Evolutionary conservation across 140 eudicot genomes (phyloP).

Genomic region (Oenanthe javanica): DNA sequence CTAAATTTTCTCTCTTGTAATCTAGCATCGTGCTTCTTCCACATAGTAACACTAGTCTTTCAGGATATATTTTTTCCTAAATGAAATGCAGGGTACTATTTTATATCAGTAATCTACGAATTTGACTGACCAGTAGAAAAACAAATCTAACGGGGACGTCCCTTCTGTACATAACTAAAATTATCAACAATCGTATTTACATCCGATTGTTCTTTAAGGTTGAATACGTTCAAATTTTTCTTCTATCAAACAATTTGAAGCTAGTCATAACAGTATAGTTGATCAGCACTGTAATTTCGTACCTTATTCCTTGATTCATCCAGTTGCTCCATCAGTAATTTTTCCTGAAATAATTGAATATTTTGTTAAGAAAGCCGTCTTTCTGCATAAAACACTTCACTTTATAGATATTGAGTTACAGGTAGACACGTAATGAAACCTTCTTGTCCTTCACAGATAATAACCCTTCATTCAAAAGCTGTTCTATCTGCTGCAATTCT

Average conservation of each 20-base stretch:
- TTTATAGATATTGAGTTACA: not conserved
- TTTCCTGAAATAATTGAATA: conserved; percentile 13
- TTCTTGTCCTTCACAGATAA: conserved; percentile 56
- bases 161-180: not conserved
- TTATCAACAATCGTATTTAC: not conserved
- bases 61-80: not conserved
- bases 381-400: not conserved
- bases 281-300: not conserved
- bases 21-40: not conserved
- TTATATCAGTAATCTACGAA: not conserved
- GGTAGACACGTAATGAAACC: conserved; percentile 23
- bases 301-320: conserved; percentile 9
- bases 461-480: conserved; percentile 50
- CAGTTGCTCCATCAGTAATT: conserved; percentile 13
- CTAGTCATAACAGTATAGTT: not conserved
- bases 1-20: not conserved
- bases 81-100: not conserved
- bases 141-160: not conserved
- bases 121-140: not conserved
- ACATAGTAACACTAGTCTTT: not conserved
- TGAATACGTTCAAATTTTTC: not conserved
- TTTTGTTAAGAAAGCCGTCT: not conserved
- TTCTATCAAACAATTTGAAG: not conserved
- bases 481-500: conserved; percentile 56
- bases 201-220: not conserved